These are phyloP conservation scores for Magnaporthiopsis rhizophila DNA, from an alignment of 2,329 filamentous ascomycete species.

Conservation along the genomic window DNA sequence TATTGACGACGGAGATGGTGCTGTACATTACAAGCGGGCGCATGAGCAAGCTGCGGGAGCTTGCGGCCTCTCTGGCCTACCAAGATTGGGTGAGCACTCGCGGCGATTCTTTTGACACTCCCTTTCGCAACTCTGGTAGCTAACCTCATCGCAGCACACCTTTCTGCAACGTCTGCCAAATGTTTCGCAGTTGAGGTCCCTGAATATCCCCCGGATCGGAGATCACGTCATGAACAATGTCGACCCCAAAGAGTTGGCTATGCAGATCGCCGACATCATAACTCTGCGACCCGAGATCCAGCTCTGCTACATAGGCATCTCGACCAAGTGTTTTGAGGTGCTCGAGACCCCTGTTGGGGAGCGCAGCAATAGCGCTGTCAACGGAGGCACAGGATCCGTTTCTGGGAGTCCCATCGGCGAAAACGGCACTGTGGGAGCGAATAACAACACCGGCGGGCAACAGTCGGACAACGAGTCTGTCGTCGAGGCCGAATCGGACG, in stretches of 20 bases:
- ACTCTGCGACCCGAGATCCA: conserved; percentile 67
- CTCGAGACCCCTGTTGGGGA: conserved; percentile 52
- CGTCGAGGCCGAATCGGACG: conserved; percentile 17
- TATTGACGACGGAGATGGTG: conserved; percentile 59
- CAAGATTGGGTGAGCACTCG: conserved; percentile 62
- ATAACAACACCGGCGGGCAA: conserved; percentile 8
- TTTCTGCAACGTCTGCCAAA: conserved; percentile 69
- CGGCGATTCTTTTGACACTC: conserved; percentile 6
- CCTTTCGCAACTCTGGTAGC: conserved; percentile 4
- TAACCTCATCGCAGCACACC: conserved; percentile 50
- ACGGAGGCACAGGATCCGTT: conserved; percentile 6
- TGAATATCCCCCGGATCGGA: conserved; percentile 21
- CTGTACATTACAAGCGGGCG: conserved; percentile 68
- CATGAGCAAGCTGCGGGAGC: conserved; percentile 63
- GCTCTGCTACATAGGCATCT: conserved; percentile 69
- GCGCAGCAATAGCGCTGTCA: conserved; percentile 20
- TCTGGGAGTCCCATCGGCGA: conserved; percentile 13
- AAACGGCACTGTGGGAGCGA: conserved; percentile 4
- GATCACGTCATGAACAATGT: conserved; percentile 20
- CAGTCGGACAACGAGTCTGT: neutral
- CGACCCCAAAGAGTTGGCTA: conserved; percentile 61
- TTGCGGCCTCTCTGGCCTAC: conserved; percentile 66
- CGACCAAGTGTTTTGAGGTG: conserved; percentile 75
- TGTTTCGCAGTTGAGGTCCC: conserved; percentile 57
- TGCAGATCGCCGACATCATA: conserved; percentile 72